A percentile compares a stretch with the other conserved stretches of the same genome.
Evolutionary conservation across 148 eudicot genomes (phyloP).

Genomic region (Diospyros lotus): DNA sequence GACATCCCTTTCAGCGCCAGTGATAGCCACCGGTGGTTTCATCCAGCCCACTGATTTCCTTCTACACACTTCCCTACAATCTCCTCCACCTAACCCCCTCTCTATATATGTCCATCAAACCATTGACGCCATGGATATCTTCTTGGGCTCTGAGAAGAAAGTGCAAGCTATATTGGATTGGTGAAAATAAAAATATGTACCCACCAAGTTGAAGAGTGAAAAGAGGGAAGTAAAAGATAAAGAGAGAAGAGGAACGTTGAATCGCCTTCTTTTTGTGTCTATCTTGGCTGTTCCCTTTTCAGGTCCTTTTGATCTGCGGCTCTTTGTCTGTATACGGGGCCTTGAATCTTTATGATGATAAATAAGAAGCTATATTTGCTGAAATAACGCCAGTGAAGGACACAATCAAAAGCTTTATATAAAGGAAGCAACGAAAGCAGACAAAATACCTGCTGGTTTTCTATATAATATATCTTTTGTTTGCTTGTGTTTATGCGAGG

Average conservation of each 20-base stretch:
- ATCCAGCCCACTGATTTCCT: conserved; percentile 20
- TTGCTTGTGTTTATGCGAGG: conserved; percentile 13
- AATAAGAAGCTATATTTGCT: conserved; percentile 18
- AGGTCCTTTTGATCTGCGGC: conserved; percentile 22
- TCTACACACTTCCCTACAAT: conserved; percentile 18
- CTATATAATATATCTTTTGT: neutral
- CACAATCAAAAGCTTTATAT: conserved; percentile 3
- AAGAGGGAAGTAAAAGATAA: neutral
- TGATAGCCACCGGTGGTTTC: conserved; percentile 2
- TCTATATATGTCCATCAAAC: neutral
- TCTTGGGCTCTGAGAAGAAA: neutral
- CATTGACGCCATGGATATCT: neutral
- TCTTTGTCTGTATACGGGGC: conserved; percentile 22
- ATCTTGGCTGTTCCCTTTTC: neutral
- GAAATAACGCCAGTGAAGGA: conserved; percentile 18
- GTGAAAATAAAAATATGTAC: neutral
- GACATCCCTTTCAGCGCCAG: conserved; percentile 10
- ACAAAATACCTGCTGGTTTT: neutral
- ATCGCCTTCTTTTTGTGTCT: neutral
- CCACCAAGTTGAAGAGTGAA: neutral
- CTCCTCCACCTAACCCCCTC: neutral
- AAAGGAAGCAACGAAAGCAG: neutral
- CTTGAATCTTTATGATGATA: conserved; percentile 15
- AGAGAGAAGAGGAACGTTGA: neutral
- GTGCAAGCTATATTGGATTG: neutral